Conservation (phyloP, 345 rosid species). For the Aurinia saxatilis region DNA sequence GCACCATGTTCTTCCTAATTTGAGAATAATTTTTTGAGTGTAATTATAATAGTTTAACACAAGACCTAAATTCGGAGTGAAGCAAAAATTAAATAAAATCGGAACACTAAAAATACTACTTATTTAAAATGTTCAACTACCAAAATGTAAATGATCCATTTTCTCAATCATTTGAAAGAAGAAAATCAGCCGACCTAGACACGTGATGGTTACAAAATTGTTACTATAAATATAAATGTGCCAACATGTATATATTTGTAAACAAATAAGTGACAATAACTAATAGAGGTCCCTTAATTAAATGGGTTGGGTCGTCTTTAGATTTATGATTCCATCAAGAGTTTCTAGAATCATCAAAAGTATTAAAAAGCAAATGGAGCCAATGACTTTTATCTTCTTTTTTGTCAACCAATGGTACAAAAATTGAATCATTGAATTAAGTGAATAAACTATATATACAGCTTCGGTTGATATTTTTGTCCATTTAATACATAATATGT, state of each 20-base stretch:
- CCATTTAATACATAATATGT: neutral
- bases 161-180: constrained; percentile 1
- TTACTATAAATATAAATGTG: constrained; percentile 1
- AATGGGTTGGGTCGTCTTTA: neutral
- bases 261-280: constrained; percentile 12
- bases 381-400: no score
- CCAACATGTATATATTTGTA: constrained; percentile 6
- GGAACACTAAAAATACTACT: neutral
- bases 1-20: neutral
- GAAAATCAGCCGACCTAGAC: constrained; percentile 8
- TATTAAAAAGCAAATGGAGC: neutral
- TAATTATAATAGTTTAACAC: neutral
- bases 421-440: neutral
- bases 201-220: neutral
- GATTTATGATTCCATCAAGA: neutral
- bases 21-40: neutral
- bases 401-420: neutral
- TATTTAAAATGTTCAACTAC: neutral
- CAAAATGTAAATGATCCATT: neutral
- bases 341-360: neutral
- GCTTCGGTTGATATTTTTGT: neutral
- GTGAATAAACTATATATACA: neutral
- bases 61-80: neutral
- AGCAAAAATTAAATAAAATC: neutral
- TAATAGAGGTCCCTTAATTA: neutral